These are phyloP conservation scores for Penicillium sp. DNA, from an alignment of 2,329 filamentous ascomycete genomes.

Conservation along the genomic window DNA sequence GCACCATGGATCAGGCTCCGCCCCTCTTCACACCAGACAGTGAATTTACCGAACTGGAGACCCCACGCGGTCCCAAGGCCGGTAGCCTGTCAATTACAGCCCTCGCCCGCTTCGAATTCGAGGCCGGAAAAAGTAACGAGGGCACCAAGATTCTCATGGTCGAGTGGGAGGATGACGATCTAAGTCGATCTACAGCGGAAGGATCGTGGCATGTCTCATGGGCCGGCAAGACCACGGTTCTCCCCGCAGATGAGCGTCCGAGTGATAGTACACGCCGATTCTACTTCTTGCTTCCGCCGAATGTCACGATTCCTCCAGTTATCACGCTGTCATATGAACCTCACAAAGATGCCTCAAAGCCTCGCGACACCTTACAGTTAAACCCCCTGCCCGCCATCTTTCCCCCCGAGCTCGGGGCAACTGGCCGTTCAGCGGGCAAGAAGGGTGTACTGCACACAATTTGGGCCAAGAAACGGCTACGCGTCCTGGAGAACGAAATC, in stretches of 20 bases:
- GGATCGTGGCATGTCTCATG: conserved; percentile 79
- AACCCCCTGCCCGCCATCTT: conserved; percentile 89
- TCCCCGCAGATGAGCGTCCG: conserved; percentile 66
- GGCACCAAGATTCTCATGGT: conserved; percentile 93
- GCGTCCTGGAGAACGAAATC: conserved; percentile 77
- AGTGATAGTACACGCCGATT: conserved; percentile 63
- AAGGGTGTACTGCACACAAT: conserved; percentile 86
- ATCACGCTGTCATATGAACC: conserved; percentile 66
- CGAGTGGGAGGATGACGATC: conserved; percentile 75
- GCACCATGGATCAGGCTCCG: conserved; percentile 20
- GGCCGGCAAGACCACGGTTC: conserved; percentile 76
- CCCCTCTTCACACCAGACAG: conserved; percentile 36
- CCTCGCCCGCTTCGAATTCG: conserved; percentile 87
- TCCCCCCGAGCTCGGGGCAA: conserved; percentile 72
- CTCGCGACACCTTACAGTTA: conserved; percentile 59
- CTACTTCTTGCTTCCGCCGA: conserved; percentile 80
- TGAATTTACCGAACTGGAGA: conserved; percentile 38
- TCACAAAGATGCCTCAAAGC: conserved; percentile 29
- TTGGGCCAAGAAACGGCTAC: conserved; percentile 83
- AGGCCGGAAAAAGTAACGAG: conserved; percentile 73
- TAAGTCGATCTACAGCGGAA: conserved; percentile 42
- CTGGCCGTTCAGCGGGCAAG: conserved; percentile 68
- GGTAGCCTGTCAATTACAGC: conserved; percentile 55
- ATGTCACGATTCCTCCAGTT: conserved; percentile 70
- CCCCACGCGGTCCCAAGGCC: conserved; percentile 29